Conservation (phyloP, 2,329 filamentous ascomycete genomes). For the Aphanocladium album region DNA sequence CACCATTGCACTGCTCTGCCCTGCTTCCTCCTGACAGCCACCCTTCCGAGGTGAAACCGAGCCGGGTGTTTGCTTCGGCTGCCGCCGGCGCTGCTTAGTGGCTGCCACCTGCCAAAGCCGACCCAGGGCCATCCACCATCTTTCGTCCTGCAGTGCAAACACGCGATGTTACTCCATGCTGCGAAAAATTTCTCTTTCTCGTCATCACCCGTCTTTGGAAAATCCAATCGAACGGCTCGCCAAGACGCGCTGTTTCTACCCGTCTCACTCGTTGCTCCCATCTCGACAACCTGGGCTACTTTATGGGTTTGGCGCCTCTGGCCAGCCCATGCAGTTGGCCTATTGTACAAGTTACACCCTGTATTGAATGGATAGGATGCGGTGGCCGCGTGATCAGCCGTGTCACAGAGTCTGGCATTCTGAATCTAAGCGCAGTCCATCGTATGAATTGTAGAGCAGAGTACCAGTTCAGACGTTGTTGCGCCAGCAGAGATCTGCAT, state of each 20-base stretch:
- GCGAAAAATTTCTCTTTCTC: not conserved
- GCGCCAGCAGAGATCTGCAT: too few relatives aligned
- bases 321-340: too few relatives aligned
- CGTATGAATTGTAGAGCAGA: not conserved
- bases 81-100: not conserved
- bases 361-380: too few relatives aligned
- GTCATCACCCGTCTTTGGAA: not conserved
- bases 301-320: not conserved
- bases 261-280: not conserved
- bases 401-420: not conserved
- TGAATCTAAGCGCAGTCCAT: not conserved
- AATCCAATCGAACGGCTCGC: not conserved
- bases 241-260: too few relatives aligned
- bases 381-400: not conserved
- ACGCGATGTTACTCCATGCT: not conserved
- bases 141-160: not conserved
- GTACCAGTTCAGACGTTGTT: not conserved
- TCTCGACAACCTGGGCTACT: not conserved
- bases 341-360: too few relatives aligned
- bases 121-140: not conserved
- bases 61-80: slow-evolving; percentile 4
- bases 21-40: not conserved
- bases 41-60: slow-evolving; percentile 3
- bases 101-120: slow-evolving; percentile 5
- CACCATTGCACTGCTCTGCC: not conserved